These are phyloP conservation scores for Cyclospora cayetanensis DNA, from an alignment of 169 alveolate species.

Conservation along the genomic window DNA sequence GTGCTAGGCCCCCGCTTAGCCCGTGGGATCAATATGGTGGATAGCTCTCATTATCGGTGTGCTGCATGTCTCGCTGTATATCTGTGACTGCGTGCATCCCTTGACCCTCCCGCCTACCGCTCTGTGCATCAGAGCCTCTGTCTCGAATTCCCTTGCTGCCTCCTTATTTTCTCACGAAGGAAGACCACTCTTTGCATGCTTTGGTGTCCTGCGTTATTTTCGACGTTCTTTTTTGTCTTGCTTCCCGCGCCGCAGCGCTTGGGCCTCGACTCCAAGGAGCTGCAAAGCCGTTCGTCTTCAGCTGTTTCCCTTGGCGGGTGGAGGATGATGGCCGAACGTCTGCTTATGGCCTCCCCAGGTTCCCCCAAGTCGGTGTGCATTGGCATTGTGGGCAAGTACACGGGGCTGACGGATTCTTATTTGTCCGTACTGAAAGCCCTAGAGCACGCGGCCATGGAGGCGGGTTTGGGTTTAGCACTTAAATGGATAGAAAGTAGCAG, in stretches of 20 bases:
- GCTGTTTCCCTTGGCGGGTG: neutral
- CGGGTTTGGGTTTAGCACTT: slow-evolving; percentile 79
- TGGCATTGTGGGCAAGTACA: slow-evolving; percentile 95
- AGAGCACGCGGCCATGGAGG: slow-evolving; percentile 92
- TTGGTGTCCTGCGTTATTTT: neutral
- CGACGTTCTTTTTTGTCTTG: neutral
- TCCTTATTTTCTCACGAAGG: neutral
- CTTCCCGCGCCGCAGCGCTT: neutral
- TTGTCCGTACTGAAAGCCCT: slow-evolving; percentile 93
- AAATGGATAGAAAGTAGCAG: slow-evolving; percentile 84
- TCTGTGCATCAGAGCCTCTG: neutral
- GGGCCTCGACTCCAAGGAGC: neutral
- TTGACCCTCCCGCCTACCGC: neutral
- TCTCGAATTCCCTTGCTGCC: neutral
- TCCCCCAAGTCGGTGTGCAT: slow-evolving; percentile 79
- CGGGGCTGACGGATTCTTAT: slow-evolving; percentile 93
- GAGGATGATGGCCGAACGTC: slow-evolving; percentile 53
- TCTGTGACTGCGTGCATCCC: neutral
- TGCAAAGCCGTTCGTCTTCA: neutral
- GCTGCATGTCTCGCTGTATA: neutral
- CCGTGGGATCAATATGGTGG: neutral
- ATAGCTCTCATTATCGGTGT: neutral
- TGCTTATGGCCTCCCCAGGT: neutral
- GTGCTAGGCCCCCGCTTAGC: slow-evolving; percentile 2
- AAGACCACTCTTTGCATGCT: neutral